Evolutionary conservation across 2,329 filamentous ascomycete species (phyloP).

Genomic region (Arthrobotrys entomopaga): DNA sequence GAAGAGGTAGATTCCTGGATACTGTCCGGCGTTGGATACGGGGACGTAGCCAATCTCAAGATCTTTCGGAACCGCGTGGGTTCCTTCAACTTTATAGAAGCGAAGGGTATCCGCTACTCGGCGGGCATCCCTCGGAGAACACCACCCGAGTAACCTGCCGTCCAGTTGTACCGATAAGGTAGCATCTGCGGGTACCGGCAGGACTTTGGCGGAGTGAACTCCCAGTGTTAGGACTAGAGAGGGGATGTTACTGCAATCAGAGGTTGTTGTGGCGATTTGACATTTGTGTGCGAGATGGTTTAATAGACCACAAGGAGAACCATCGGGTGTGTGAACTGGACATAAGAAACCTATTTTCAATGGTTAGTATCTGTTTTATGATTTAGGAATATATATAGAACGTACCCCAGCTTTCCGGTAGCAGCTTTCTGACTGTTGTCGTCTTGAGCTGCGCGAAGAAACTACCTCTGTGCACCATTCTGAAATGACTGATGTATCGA

Average conservation of each 20-base stretch:
- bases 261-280: conserved; percentile 78
- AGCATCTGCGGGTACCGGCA: conserved; percentile 81
- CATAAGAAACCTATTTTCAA: conserved; percentile 76
- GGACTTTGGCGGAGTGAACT: conserved; percentile 71
- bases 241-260: conserved; percentile 80
- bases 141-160: conserved; percentile 89
- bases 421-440: conserved; percentile 91
- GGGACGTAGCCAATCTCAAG: conserved; percentile 94
- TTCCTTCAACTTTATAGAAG: conserved; percentile 94
- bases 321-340: conserved; percentile 96
- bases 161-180: conserved; percentile 91
- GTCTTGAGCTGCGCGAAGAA: conserved; percentile 99
- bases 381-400: conserved; percentile 7
- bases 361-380: not conserved
- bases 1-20: conserved; percentile 94
- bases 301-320: conserved; percentile 89
- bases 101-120: conserved; percentile 85
- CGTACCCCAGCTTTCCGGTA: conserved; percentile 89
- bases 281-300: conserved; percentile 98
- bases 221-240: conserved; percentile 81
- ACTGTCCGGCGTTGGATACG: conserved; percentile 87
- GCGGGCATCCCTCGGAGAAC: conserved; percentile 82
- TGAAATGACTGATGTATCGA: conserved; percentile 98
- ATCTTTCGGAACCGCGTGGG: conserved; percentile 79
- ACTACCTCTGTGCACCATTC: conserved; percentile 97